Conservation (phyloP, 495 filamentous ascomycete genomes). For the Thermochaetoides thermophila region DNA sequence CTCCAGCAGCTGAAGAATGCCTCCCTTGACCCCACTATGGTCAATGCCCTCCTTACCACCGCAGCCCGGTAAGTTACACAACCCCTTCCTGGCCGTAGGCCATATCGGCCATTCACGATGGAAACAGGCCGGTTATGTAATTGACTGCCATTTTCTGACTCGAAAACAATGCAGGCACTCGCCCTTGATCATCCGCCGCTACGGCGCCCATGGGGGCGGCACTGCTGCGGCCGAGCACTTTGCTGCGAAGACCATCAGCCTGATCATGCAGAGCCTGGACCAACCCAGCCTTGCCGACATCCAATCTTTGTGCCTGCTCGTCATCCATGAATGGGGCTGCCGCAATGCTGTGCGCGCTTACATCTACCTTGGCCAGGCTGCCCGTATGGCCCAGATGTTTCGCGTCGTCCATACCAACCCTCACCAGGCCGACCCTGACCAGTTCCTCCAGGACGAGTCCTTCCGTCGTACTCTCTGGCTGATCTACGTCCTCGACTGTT, state of each 20-base stretch:
- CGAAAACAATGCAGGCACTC: conserved; percentile 27
- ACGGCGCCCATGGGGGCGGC: conserved; percentile 30
- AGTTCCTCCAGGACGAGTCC: conserved; percentile 36
- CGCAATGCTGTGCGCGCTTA: conserved; percentile 37
- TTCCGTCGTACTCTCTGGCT: conserved; percentile 37
- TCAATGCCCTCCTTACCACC: conserved; percentile 33
- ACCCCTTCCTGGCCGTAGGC: background rate
- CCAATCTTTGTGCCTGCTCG: conserved; percentile 35
- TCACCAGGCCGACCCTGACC: conserved; percentile 27
- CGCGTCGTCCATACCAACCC: conserved; percentile 32
- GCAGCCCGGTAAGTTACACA: conserved; percentile 28
- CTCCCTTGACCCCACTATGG: conserved; percentile 30
- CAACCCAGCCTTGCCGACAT: conserved; percentile 35
- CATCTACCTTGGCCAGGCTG: conserved; percentile 35
- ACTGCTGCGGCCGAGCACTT: conserved; percentile 33
- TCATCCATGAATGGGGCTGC: conserved; percentile 38
- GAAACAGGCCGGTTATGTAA: conserved; percentile 8
- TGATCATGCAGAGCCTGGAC: conserved; percentile 31
- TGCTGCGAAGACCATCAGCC: conserved; percentile 31
- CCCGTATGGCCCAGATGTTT: conserved; percentile 38
- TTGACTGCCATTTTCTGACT: conserved; percentile 2
- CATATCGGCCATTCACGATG: conserved; percentile 5
- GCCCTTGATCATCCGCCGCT: conserved; percentile 32
- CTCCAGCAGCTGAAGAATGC: conserved; percentile 34
- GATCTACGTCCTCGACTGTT: conserved; percentile 38